Conservation (phyloP, 371 early-diverging fungal species). For the Saksenaea oblongispora region DNA sequence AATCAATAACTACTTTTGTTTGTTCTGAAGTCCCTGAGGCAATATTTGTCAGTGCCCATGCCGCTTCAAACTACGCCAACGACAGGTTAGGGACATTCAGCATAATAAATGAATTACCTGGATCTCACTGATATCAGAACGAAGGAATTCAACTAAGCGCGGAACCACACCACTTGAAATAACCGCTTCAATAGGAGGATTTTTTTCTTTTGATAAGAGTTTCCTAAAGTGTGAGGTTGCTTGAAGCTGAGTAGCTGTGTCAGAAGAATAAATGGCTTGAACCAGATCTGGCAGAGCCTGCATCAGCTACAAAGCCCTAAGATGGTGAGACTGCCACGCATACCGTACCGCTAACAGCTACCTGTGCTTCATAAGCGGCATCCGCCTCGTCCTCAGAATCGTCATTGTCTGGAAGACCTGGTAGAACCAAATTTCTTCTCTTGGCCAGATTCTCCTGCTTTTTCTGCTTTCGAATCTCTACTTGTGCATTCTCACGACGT, state of each 20-base stretch:
- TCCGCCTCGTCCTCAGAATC: conserved; percentile 86
- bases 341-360: too few relatives aligned
- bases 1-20: conserved; percentile 92
- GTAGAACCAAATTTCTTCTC: conserved; percentile 77
- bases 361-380: conserved; percentile 51
- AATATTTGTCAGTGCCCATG: conserved; percentile 99
- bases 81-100: too few relatives aligned
- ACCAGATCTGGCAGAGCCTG: conserved; percentile 76
- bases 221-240: conserved; percentile 94
- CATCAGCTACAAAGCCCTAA: conserved; percentile 34
- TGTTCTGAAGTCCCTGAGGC: conserved; percentile 98
- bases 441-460: conserved; percentile 93
- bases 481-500: conserved; percentile 89
- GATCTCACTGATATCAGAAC: conserved; percentile 68
- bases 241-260: conserved; percentile 72
- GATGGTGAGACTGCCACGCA: conserved; percentile 8
- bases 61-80: conserved; percentile 99
- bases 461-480: conserved; percentile 94
- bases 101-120: too few relatives aligned
- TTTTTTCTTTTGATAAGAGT: conserved; percentile 93
- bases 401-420: conserved; percentile 52
- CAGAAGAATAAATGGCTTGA: conserved; percentile 70
- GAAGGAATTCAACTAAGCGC: conserved; percentile 93
- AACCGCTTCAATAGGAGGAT: conserved; percentile 98
- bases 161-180: conserved; percentile 95